Percentiles rank a stretch among this genome's conserved stretches.
Conservation (phyloP, 768 basidiomycete species). For the Gloeophyllum trabeum region DNA sequence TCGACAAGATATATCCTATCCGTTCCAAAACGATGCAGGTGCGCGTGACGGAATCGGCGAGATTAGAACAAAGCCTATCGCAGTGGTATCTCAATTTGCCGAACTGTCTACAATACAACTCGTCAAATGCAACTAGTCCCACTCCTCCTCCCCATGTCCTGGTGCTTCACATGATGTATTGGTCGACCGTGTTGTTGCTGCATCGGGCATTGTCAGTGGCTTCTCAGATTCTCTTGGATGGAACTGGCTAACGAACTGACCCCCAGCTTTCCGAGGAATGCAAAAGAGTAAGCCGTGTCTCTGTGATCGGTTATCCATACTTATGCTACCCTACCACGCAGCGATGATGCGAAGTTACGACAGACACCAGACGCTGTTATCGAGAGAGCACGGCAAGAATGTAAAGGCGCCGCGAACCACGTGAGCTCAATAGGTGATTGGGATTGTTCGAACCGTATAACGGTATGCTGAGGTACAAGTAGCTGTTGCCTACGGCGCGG, state of each 20-base stretch:
- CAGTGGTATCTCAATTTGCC: too few relatives aligned
- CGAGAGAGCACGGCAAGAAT: conserved; percentile 62
- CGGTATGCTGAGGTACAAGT: conserved; percentile 18
- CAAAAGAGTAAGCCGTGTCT: not conserved
- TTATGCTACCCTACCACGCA: not conserved
- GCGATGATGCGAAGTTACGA: not conserved
- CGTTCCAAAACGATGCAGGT: conserved; percentile 32
- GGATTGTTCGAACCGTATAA: not conserved
- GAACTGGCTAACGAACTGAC: too few relatives aligned
- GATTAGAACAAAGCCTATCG: too few relatives aligned
- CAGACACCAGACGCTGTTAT: too few relatives aligned
- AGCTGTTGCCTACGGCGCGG: conserved; percentile 42
- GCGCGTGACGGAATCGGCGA: conserved; percentile 31
- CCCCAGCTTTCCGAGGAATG: not conserved
- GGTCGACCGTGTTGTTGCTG: conserved; percentile 62
- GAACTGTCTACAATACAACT: too few relatives aligned
- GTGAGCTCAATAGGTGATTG: conserved; percentile 52
- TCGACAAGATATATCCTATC: conserved; percentile 63
- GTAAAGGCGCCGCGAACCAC: conserved; percentile 63
- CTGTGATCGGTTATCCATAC: not conserved
- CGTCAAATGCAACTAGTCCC: too few relatives aligned
- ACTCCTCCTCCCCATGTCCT: conserved; percentile 61
- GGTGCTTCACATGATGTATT: conserved; percentile 65
- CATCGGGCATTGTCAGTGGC: conserved; percentile 42
- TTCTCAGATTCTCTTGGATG: not conserved